phyloP scores from a whole-genome alignment of 768 basidiomycete genomes.

The Hypholoma sublateritium region DNA sequence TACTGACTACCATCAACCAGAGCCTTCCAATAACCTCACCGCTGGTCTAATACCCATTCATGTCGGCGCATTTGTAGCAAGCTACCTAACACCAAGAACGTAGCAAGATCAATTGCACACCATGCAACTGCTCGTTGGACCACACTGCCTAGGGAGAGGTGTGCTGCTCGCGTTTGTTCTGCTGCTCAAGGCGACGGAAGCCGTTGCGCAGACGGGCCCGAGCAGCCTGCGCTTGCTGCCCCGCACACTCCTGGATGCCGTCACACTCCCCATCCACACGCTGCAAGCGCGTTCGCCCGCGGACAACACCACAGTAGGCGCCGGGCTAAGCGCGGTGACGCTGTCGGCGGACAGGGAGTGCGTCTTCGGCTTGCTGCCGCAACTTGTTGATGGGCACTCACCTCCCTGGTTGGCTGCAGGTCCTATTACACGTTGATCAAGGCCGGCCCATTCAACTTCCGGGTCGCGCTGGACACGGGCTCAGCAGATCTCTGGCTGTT shows the following conservation, averaged over 20 bases:
- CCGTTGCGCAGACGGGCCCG: conserved; percentile 8
- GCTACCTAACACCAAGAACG: neutral
- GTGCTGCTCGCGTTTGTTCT: conserved; percentile 4
- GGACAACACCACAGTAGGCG: conserved; percentile 28
- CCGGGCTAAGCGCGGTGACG: conserved; percentile 44
- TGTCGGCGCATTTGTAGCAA: conserved; percentile 1
- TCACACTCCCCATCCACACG: conserved; percentile 29
- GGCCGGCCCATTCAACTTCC: conserved; percentile 62
- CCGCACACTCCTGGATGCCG: conserved; percentile 25
- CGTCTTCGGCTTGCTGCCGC: conserved; percentile 18
- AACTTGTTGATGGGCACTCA: neutral
- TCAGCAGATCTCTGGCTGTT: conserved; percentile 74
- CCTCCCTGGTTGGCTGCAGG: conserved; percentile 32
- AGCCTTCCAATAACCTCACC: neutral
- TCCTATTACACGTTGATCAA: conserved; percentile 67
- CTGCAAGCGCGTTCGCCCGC: conserved; percentile 21
- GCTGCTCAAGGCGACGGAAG: conserved; percentile 10
- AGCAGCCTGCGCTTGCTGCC: conserved; percentile 15
- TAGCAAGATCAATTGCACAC: neutral
- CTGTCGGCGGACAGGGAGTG: conserved; percentile 47
- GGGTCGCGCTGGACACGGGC: conserved; percentile 72
- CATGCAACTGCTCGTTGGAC: neutral
- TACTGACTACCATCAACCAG: conserved; percentile 2
- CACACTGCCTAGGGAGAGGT: neutral
- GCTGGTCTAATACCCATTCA: neutral